Evolutionary conservation across 495 filamentous ascomycete genomes (phyloP), one percentile per base, ranked within the genome.

Genomic region (Daldinia decipiens): DNA sequence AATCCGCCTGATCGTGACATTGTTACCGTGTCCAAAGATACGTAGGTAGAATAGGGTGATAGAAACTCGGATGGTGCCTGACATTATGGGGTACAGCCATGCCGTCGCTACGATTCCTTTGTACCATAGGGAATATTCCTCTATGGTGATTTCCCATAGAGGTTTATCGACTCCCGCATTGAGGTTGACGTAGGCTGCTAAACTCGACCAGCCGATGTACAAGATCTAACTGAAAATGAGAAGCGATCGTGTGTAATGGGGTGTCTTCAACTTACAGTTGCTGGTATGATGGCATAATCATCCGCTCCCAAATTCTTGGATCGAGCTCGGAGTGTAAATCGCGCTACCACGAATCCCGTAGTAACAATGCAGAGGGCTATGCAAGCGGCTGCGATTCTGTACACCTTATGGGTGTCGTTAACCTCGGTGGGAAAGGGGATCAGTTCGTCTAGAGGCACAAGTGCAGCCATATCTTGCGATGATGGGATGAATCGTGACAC

Each of bases 131-230:
- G 66, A 34, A 32, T 65, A 75, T 38, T 77, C 75, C 2, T 8
- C 61, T 3, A 73, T 5, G 5, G 76, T 74, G 51, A 75, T 76
- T 31, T 78, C 75, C 62, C 62, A 68, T 9, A 77, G 67, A 15
- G 75, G 76, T 51, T 77, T 78, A 36, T 68, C 75, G 26, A 77
- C 64, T 7, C 74, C 76, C 43, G 72, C 72, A 43, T 65, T 29
- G 17, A 76, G 62, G 39, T 68, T 66, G n/a, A 67, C 43, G 38
- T 77, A 76, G 4, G 40, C 69, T 6, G 69, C 68, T 65, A 77
- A 64, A 1, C 45, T 32, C 19, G 67, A 70, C 62, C 65, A 68
- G 7, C 74, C 74, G 9, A 77, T 34, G 36, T 74, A 77, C 7
- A 77, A 34, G 2, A 72, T 26, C 75, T 77, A 60, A 24, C 38